Conservation (phyloP, 208 protist species). For the Acanthamoeba sp. region DNA sequence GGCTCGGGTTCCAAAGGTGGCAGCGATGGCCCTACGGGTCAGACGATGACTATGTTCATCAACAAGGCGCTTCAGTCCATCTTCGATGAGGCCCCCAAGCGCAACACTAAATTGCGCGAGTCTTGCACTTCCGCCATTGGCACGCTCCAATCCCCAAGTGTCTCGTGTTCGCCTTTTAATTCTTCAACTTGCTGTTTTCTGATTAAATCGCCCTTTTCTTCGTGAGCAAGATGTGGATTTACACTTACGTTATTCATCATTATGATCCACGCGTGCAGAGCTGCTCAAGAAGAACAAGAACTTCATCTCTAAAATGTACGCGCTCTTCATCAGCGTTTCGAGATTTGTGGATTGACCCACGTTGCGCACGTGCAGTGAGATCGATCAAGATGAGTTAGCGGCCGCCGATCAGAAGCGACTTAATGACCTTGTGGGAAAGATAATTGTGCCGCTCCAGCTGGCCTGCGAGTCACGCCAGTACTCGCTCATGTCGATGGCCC, state of each 20-base stretch:
- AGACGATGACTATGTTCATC: conserved; percentile 47
- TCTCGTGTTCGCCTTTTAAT: background rate
- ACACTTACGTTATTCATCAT: background rate
- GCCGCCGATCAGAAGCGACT: conserved; percentile 29
- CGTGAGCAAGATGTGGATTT: too few species aligned
- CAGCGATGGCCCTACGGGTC: conserved; percentile 16
- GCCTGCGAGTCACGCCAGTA: conserved; percentile 31
- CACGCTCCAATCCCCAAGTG: background rate
- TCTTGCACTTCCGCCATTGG: conserved; percentile 29
- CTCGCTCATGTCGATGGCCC: conserved; percentile 25
- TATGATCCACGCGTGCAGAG: background rate
- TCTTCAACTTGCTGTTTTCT: background rate
- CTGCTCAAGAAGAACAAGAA: conserved; percentile 43
- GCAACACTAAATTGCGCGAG: conserved; percentile 42
- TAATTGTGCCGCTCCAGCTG: conserved; percentile 9
- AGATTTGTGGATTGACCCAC: background rate
- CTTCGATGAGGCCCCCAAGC: conserved; percentile 21
- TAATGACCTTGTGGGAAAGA: conserved; percentile 8
- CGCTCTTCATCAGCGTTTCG: background rate
- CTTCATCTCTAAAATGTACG: conserved; percentile 45
- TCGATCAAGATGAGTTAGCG: background rate
- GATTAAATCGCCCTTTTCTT: too few species aligned
- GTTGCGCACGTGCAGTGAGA: background rate
- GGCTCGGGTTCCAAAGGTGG: background rate
- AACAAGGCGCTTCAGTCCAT: conserved; percentile 35